phyloP scores from a whole-genome alignment of 2,329 filamentous ascomycete genomes.

The Colletotrichum sp. region DNA sequence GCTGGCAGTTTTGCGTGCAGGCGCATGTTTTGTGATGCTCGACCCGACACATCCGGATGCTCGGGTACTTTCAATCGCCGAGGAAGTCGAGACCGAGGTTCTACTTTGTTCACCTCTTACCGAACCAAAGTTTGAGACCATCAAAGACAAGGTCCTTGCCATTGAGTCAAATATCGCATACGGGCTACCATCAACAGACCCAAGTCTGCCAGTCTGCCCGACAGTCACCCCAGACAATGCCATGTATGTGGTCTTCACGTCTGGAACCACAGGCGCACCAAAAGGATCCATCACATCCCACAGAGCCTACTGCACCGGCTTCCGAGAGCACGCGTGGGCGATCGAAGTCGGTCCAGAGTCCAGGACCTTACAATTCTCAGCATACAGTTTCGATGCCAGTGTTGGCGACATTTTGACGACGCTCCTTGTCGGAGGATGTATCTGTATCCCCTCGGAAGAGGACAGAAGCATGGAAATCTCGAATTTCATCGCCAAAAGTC shows the following conservation, averaged over 20 bases:
- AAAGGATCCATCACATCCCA: slow-evolving; percentile 51
- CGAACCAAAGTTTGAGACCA: neutral
- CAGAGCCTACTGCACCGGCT: neutral
- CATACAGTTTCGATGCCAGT: slow-evolving; percentile 58
- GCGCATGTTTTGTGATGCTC: slow-evolving; percentile 22
- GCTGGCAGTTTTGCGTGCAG: slow-evolving; percentile 24
- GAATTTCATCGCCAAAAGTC: slow-evolving; percentile 22
- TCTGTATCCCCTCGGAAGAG: slow-evolving; percentile 30
- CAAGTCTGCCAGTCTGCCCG: neutral
- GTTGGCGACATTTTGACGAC: slow-evolving; percentile 57
- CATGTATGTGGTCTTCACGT: slow-evolving; percentile 54
- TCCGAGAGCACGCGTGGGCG: neutral
- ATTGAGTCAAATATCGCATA: neutral
- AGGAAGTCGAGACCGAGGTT: slow-evolving; percentile 14
- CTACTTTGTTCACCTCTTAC: neutral
- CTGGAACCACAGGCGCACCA: slow-evolving; percentile 54
- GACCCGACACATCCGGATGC: slow-evolving; percentile 1
- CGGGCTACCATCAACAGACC: neutral
- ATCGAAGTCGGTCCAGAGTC: neutral
- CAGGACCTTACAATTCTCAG: slow-evolving; percentile 47
- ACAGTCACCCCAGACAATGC: neutral
- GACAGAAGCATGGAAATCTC: slow-evolving; percentile 21
- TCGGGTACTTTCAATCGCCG: neutral
- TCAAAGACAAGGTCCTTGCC: neutral
- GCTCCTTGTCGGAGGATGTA: slow-evolving; percentile 59